Conservation (phyloP, 192 early-diverging fungal species). For the Allomyces javanicus region DNA sequence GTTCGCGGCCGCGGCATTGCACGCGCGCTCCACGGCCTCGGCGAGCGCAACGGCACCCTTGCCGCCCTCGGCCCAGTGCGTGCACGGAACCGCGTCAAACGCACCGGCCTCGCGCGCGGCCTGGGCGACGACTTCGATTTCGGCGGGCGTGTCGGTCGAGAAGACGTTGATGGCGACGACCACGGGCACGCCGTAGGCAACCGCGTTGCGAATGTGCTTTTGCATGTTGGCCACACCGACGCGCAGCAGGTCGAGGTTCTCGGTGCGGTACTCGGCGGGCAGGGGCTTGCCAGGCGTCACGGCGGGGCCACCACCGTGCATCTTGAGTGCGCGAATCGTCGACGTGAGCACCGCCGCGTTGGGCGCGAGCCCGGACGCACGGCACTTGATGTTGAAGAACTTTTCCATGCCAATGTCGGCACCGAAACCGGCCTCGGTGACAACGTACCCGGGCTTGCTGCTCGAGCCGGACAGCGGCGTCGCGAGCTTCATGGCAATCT, state of each 20-base stretch:
- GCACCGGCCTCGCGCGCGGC: conserved; percentile 69
- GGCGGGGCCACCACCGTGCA: conserved; percentile 73
- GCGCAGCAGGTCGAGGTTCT: conserved; percentile 68
- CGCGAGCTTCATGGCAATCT: conserved; percentile 81
- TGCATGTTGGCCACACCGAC: conserved; percentile 69
- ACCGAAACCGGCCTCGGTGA: conserved; percentile 98
- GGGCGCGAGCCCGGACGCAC: conserved; percentile 65
- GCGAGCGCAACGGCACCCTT: conserved; percentile 72
- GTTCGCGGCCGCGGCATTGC: conserved; percentile 12
- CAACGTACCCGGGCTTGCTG: conserved; percentile 52
- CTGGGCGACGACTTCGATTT: conserved; percentile 55
- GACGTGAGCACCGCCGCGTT: conserved; percentile 83
- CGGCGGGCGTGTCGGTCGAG: conserved; percentile 65
- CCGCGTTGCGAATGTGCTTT: conserved; percentile 82
- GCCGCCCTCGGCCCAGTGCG: conserved; percentile 93
- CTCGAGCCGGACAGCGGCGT: conserved; percentile 39
- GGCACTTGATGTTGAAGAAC: conserved; percentile 98
- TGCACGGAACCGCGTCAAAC: conserved; percentile 57
- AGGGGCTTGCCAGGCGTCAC: conserved; percentile 65
- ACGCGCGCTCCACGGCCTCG: conserved; percentile 58
- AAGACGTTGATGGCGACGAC: conserved; percentile 88
- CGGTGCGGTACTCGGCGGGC: conserved; percentile 66
- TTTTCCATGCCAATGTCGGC: conserved; percentile 97
- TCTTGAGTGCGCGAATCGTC: conserved; percentile 85
- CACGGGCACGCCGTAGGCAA: conserved; percentile 68